phyloP scores from a whole-genome alignment of 805 yeast genomes.

The Saturnispora sekii region DNA sequence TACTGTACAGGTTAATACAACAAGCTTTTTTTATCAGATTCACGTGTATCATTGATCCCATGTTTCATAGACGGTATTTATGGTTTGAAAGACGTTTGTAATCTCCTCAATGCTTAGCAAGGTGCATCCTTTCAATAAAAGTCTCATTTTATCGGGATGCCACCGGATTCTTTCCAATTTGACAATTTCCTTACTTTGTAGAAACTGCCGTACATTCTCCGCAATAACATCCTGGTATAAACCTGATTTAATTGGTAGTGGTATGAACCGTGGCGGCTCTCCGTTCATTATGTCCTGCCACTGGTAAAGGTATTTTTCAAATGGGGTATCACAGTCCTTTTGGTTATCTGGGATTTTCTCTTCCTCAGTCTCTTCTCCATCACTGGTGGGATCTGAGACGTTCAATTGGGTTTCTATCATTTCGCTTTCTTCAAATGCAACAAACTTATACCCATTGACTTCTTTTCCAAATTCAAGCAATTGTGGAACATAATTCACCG shows the following conservation, averaged over 20 bases:
- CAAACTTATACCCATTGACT: constrained; percentile 35
- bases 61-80: constrained; percentile 31
- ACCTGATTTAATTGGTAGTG: constrained; percentile 17
- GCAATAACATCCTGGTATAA: constrained; percentile 11
- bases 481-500: background rate
- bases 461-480: constrained; percentile 28
- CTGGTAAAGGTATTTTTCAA: constrained; percentile 18
- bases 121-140: constrained; percentile 10
- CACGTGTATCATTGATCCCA: background rate
- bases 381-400: background rate
- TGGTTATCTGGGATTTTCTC: constrained; percentile 4
- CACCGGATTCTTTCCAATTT: constrained; percentile 49
- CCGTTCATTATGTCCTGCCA: constrained; percentile 21
- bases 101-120: constrained; percentile 13
- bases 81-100: constrained; percentile 34
- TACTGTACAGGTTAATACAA: background rate
- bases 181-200: constrained; percentile 16
- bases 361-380: background rate
- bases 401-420: constrained; percentile 3
- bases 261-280: constrained; percentile 3
- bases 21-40: too few species aligned
- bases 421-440: constrained; percentile 23
- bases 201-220: constrained; percentile 12
- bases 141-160: constrained; percentile 61
- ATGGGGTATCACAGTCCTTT: constrained; percentile 6